A percentile compares a stretch with the other conserved stretches of the same genome.
Conservation (phyloP, 163 green algal species). For the Coccomyxa subellipsoidea region DNA sequence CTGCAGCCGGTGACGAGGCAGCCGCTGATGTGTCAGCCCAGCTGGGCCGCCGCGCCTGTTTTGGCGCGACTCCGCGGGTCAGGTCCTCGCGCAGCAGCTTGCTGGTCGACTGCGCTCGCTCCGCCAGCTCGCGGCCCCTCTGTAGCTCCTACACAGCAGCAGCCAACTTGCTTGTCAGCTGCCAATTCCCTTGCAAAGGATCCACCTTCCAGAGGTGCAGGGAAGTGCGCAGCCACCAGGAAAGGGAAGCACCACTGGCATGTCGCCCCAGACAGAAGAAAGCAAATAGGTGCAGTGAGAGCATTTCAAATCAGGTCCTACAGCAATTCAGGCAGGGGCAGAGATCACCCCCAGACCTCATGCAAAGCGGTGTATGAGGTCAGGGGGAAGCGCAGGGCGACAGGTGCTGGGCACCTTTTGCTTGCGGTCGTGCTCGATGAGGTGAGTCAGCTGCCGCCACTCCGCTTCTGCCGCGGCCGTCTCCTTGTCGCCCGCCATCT, state of each 20-base stretch:
- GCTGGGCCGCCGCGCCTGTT: background rate
- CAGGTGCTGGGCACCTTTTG: too few species aligned
- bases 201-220: too few species aligned
- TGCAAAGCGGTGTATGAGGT: background rate
- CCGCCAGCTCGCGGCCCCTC: background rate
- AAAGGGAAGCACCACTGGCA: too few species aligned
- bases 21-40: background rate
- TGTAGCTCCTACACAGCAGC: background rate
- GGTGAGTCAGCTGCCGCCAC: slow-evolving; percentile 72
- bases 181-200: too few species aligned
- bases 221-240: too few species aligned
- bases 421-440: slow-evolving; percentile 83
- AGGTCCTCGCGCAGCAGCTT: slow-evolving; percentile 2
- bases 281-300: too few species aligned
- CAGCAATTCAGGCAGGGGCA: too few species aligned
- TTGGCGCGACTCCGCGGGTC: background rate
- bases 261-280: too few species aligned
- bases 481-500: slow-evolving; percentile 78
- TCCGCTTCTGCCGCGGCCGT: slow-evolving; percentile 78
- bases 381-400: background rate
- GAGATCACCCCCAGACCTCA: too few species aligned
- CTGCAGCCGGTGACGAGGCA: background rate
- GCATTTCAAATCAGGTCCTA: too few species aligned
- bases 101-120: background rate
- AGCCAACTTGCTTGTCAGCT: background rate